A percentile compares a stretch with the other conserved stretches of the same genome.
Conservation (phyloP, 208 protist genomes). For the Crithidia sp. region DNA sequence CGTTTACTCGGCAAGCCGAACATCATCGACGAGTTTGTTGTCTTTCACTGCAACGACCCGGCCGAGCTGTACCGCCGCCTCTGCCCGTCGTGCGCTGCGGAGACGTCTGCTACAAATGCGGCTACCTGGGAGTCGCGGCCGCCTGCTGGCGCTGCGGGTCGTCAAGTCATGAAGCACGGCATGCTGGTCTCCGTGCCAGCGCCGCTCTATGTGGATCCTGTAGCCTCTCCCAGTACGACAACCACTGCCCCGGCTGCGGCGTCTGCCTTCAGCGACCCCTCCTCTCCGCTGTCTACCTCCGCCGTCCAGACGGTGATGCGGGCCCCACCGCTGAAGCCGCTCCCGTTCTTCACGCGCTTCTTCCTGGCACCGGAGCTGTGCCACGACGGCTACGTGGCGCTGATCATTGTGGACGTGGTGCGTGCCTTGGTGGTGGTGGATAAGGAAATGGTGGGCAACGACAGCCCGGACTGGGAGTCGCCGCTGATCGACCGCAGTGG, state of each 20-base stretch:
- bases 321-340: conserved; percentile 20
- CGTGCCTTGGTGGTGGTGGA: conserved; percentile 74
- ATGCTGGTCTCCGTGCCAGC: conserved; percentile 17
- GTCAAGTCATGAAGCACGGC: conserved; percentile 12
- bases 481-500: conserved; percentile 35
- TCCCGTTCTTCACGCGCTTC: conserved; percentile 58
- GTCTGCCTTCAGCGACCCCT: neutral
- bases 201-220: conserved; percentile 8
- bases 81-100: neutral
- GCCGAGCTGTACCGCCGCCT: conserved; percentile 21
- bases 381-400: conserved; percentile 48
- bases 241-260: neutral
- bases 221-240: neutral
- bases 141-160: neutral
- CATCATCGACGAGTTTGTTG: conserved; percentile 68
- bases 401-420: conserved; percentile 72
- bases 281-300: neutral
- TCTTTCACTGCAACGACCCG: conserved; percentile 37
- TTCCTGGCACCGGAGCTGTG: conserved; percentile 79
- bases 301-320: conserved; percentile 5
- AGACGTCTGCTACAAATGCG: neutral
- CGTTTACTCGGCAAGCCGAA: conserved; percentile 48
- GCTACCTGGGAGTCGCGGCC: neutral
- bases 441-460: conserved; percentile 45
- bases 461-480: conserved; percentile 49